phyloP scores from a whole-genome alignment of 2,329 filamentous ascomycete species.

The Tolypocladium pustulatum region DNA sequence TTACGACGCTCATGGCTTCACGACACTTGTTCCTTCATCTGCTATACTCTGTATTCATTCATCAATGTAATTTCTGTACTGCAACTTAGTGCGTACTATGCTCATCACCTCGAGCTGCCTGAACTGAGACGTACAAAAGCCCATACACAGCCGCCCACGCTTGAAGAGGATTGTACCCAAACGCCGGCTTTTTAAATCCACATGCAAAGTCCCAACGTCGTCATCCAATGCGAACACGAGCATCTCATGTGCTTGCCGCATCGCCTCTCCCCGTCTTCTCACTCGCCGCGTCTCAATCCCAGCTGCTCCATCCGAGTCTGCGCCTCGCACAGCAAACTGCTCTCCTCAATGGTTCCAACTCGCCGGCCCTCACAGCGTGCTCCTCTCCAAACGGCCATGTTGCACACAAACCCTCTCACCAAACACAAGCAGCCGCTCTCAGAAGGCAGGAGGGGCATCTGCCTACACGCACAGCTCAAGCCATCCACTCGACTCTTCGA shows the following conservation, averaged over 20 bases:
- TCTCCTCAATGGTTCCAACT: not conserved
- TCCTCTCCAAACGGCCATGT: not conserved
- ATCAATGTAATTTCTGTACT: not conserved
- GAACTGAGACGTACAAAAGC: not conserved
- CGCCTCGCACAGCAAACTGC: not conserved
- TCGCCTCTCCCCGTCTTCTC: not conserved
- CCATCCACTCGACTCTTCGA: not conserved
- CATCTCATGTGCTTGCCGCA: not conserved
- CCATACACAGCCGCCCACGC: not conserved
- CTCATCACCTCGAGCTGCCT: not conserved
- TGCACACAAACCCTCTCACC: not conserved
- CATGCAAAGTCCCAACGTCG: not conserved
- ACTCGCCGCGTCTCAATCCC: not conserved
- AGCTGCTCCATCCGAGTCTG: not conserved
- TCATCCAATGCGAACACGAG: not conserved
- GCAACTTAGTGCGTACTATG: not conserved
- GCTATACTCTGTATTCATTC: not conserved
- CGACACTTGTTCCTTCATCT: not conserved
- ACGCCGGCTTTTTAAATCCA: not conserved
- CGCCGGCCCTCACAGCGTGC: not conserved
- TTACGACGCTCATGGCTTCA: not conserved
- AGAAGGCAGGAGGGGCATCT: not conserved
- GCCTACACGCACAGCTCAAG: not conserved
- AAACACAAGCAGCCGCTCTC: not conserved
- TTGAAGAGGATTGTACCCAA: not conserved